Evolutionary conservation across 805 yeast species (phyloP).

Genomic region (Spathaspora arborariae): DNA sequence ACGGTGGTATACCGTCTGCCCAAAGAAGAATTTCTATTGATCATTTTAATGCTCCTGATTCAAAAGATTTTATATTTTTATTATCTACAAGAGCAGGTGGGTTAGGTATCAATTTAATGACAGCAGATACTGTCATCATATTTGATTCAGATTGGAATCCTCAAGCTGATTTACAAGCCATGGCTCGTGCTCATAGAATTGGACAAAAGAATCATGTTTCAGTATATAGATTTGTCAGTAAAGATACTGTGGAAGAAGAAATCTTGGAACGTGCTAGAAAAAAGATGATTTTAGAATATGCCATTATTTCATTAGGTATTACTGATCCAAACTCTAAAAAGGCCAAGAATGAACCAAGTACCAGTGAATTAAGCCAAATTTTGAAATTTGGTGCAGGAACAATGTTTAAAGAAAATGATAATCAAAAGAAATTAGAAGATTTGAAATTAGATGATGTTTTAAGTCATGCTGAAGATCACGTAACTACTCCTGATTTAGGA

Average conservation of each 20-base stretch:
- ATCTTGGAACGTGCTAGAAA: conserved; percentile 94
- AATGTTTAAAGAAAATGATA: conserved; percentile 94
- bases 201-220: conserved; percentile 99
- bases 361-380: conserved; percentile 86
- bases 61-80: conserved; percentile 86
- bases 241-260: conserved; percentile 97
- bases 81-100: conserved; percentile 98
- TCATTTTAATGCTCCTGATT: conserved; percentile 91
- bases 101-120: conserved; percentile 95
- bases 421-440: conserved; percentile 93
- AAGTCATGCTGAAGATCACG: conserved; percentile 95
- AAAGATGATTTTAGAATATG: conserved; percentile 97
- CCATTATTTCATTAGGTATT: conserved; percentile 92
- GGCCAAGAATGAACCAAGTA: conserved; percentile 63
- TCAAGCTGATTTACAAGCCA: conserved; percentile 97
- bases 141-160: conserved; percentile 99
- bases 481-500: conserved; percentile 93
- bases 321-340: conserved; percentile 62
- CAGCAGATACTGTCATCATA: conserved; percentile 97
- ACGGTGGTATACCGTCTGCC: conserved; percentile 94
- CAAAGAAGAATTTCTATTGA: conserved; percentile 93
- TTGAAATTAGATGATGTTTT: conserved; percentile 93
- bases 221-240: conserved; percentile 96
- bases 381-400: conserved; percentile 97
- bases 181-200: conserved; percentile 99